A percentile compares a stretch with the other conserved stretches of the same genome.
These are phyloP conservation scores for Saxophila tyrrhenica DNA, from an alignment of 495 filamentous ascomycete genomes.

Conservation along the genomic window DNA sequence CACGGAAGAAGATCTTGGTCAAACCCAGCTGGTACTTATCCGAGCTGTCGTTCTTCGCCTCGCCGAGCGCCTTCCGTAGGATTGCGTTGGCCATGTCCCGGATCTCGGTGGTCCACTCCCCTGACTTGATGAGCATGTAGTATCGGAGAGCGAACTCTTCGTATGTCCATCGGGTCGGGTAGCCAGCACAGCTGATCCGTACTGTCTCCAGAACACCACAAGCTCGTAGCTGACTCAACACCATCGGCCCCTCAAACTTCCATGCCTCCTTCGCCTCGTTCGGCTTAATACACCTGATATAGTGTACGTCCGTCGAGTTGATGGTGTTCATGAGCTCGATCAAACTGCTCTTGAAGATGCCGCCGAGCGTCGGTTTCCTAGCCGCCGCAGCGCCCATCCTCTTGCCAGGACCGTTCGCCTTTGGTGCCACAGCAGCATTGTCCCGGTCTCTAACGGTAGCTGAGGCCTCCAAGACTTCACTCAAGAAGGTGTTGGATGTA, in stretches of 20 bases:
- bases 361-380: constrained; percentile 91
- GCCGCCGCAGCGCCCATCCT: constrained; percentile 84
- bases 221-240: constrained; percentile 89
- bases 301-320: constrained; percentile 95
- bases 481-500: constrained; percentile 77
- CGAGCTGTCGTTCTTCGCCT: constrained; percentile 60
- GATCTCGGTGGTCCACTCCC: constrained; percentile 87
- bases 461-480: constrained; percentile 73
- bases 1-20: constrained; percentile 98
- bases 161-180: constrained; percentile 97
- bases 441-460: constrained; percentile 85
- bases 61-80: constrained; percentile 75
- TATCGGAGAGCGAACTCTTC: constrained; percentile 97
- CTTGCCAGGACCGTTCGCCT: constrained; percentile 52
- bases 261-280: constrained; percentile 95
- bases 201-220: constrained; percentile 99
- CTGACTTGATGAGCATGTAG: constrained; percentile 93
- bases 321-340: constrained; percentile 98
- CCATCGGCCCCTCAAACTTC: constrained; percentile 99
- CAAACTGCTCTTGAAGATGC: constrained; percentile 96
- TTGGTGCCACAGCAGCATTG: constrained; percentile 53
- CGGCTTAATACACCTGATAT: constrained; percentile 98
- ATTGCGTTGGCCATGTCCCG: constrained; percentile 87
- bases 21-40: constrained; percentile 95
- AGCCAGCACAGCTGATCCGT: constrained; percentile 93